phyloP scores from a whole-genome alignment of 257 asterid genomes.

The Nicotiana benthamiana region DNA sequence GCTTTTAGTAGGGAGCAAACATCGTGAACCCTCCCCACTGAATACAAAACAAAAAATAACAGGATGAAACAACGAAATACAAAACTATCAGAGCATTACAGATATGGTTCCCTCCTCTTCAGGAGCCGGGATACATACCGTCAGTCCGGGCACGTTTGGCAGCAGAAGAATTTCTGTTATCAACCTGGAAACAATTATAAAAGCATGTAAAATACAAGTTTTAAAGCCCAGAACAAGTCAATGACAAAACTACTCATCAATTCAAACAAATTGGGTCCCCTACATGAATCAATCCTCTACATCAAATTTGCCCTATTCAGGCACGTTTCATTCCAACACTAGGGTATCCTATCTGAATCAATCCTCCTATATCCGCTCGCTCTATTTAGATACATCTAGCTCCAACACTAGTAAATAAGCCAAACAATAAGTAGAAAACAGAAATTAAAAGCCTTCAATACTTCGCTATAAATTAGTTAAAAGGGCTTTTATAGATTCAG shows the following conservation, averaged over 20 bases:
- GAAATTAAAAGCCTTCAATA: neutral
- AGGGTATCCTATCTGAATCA: neutral
- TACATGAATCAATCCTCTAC: neutral
- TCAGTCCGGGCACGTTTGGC: conserved; percentile 82
- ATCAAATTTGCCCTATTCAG: neutral
- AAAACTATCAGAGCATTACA: neutral
- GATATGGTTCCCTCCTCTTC: neutral
- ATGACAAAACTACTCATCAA: neutral
- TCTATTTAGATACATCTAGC: too few relatives aligned
- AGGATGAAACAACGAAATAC: neutral
- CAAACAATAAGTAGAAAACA: neutral
- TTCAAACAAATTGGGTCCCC: neutral
- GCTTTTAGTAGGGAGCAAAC: neutral
- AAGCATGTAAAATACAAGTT: neutral
- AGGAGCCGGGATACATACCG: conserved; percentile 28
- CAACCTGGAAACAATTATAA: conserved; percentile 37
- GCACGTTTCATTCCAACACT: neutral
- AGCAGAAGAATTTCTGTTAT: conserved; percentile 73
- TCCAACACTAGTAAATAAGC: neutral
- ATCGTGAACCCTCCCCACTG: conserved; percentile 1
- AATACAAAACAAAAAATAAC: neutral
- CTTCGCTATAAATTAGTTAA: neutral
- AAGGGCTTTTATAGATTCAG: neutral
- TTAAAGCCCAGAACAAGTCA: neutral
- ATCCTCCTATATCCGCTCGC: too few relatives aligned